A percentile compares a stretch with the other conserved stretches of the same genome.
Conservation (phyloP, 1,284 basidiomycete genomes). For the Heliocybe sulcata region DNA sequence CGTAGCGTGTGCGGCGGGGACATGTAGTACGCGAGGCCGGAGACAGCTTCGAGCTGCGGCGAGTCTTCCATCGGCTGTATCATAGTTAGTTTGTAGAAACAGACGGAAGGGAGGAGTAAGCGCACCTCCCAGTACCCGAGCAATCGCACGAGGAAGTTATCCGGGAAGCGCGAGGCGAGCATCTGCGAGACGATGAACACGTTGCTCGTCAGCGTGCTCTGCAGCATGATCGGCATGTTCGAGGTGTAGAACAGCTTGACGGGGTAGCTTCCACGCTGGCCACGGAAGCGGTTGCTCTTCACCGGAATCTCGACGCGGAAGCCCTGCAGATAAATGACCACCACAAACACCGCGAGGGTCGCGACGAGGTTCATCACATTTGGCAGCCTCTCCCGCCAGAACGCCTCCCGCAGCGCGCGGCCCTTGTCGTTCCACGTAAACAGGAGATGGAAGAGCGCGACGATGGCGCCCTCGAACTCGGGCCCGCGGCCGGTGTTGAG, state of each 20-base stretch:
- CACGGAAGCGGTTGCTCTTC: constrained; percentile 94
- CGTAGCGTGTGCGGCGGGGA: constrained; percentile 93
- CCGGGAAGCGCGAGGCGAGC: constrained; percentile 87
- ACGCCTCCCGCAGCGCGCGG: constrained; percentile 94
- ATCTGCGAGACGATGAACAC: constrained; percentile 97
- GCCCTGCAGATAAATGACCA: constrained; percentile 97
- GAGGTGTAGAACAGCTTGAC: constrained; percentile 99
- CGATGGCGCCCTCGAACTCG: constrained; percentile 96
- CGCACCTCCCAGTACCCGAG: constrained; percentile 94
- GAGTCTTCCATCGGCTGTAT: constrained; percentile 84
- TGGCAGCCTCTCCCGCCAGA: constrained; percentile 95
- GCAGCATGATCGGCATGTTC: constrained; percentile 99
- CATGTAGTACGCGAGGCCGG: constrained; percentile 98
- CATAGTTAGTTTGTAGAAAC: constrained; percentile 6
- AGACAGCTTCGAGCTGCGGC: constrained; percentile 84
- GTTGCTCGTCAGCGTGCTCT: constrained; percentile 90
- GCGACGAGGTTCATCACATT: constrained; percentile 98
- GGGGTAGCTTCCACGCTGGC: constrained; percentile 92
- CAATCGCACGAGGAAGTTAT: constrained; percentile 84
- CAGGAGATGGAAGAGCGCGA: constrained; percentile 94
- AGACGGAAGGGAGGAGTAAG: background rate
- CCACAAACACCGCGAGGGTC: constrained; percentile 87
- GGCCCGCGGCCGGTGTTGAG: constrained; percentile 97
- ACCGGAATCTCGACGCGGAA: constrained; percentile 99
- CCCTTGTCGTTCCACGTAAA: constrained; percentile 99